Evolutionary conservation across 2,329 filamentous ascomycete genomes (phyloP), one percentile per base, ranked within the genome.

Genomic region (Fusarium zealandicum): DNA sequence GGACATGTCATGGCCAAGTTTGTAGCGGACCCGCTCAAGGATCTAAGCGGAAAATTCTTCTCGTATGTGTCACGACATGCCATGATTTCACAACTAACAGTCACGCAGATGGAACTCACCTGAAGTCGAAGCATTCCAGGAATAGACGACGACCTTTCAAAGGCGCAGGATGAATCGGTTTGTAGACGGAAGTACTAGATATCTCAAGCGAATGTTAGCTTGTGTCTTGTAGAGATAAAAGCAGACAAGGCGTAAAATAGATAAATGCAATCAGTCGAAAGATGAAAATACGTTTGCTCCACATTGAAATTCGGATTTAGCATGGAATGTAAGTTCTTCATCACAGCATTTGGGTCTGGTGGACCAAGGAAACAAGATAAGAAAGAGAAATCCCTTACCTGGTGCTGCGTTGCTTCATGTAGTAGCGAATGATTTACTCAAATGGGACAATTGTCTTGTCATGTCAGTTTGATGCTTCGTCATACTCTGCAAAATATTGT

Each of bases 1-100:
- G 93, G 92, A 0, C 78, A 87, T 73, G 91, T 97, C 11, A 93
- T 98, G 74, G 93, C 92, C 3, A 89, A 84, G 66, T 78, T 98
- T 58, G 88, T 87, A 1, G 72, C 90, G 13, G 78, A 82, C 39
- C 90, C 86, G 6, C 79, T 83, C 4, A 83, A 76, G 48, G 82
- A 86, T 14, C 74, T 97, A 61, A 93, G 83, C 68, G 95, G 95
- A 22, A 86, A 86, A 67, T 92, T 90, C 69, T 75, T 95, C 65
- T 86, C 75, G 84, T 90, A 79, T 58, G 81, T 78, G 27, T 50
- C 32, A 49, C 35, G 33, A 31, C 33, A 47, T 17, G 16, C 9
- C 36, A 9, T 42, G 14, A 13, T 2, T 20, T 17, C 46, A 39
- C 20, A n/a, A 43, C 64, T 72, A 50, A 68, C 54, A 5, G 36